Conservation (phyloP, 2,329 filamentous ascomycete genomes). For the Westerdykella aurantiaca region DNA sequence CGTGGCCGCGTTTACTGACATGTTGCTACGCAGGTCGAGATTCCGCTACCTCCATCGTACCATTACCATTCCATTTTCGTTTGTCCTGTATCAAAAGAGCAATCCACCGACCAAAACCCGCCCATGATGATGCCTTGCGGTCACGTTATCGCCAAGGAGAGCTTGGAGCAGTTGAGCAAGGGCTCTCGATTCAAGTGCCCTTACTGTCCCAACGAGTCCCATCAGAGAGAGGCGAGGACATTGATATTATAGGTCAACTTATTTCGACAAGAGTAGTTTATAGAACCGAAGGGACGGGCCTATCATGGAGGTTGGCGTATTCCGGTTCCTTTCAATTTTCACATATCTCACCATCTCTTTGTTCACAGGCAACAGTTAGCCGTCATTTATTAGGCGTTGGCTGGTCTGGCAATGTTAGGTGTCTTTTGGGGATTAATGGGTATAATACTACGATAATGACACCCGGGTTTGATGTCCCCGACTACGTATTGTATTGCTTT, state of each 20-base stretch:
- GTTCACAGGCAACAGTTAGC: too few relatives aligned
- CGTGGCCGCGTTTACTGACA: not conserved
- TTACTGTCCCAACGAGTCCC: conserved; percentile 84
- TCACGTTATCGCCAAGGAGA: conserved; percentile 86
- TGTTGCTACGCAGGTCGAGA: conserved; percentile 49
- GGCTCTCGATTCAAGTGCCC: conserved; percentile 85
- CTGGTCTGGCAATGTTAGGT: too few relatives aligned
- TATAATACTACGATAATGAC: too few relatives aligned
- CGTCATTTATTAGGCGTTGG: too few relatives aligned
- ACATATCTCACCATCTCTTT: too few relatives aligned
- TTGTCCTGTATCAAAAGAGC: conserved; percentile 93
- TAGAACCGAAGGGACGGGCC: too few relatives aligned
- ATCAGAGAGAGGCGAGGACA: conserved; percentile 61
- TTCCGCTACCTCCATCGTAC: conserved; percentile 58
- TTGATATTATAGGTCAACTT: conserved; percentile 21
- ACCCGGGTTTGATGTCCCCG: too few relatives aligned
- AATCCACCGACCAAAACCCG: conserved; percentile 86
- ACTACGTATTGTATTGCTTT: too few relatives aligned
- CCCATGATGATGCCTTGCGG: conserved; percentile 97
- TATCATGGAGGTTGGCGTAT: too few relatives aligned
- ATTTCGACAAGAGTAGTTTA: too few relatives aligned
- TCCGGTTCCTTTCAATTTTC: too few relatives aligned
- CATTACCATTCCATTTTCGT: conserved; percentile 95
- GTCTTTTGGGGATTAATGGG: too few relatives aligned
- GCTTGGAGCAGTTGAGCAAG: conserved; percentile 72